Percentiles rank a stretch among this genome's conserved stretches.
These are phyloP conservation scores for Trypanosoma theileri DNA, from an alignment of 208 protist species.

Conservation along the genomic window DNA sequence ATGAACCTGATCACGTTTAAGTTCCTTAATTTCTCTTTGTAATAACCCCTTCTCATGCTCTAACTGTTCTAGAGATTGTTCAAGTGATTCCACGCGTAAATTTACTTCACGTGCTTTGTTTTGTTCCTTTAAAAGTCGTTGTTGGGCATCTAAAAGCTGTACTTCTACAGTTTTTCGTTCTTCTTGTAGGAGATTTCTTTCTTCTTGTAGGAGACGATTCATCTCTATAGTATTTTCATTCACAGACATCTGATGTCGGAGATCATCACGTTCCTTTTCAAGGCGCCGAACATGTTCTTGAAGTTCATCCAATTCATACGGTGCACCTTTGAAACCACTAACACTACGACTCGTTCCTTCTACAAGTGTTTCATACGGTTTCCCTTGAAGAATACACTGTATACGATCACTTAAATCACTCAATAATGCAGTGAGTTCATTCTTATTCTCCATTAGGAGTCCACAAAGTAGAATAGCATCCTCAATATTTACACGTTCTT, in stretches of 20 bases:
- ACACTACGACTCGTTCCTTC: constrained; percentile 1
- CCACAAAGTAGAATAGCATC: constrained; percentile 37
- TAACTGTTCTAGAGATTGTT: constrained; percentile 11
- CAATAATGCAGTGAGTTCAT: constrained; percentile 30
- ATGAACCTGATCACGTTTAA: constrained; percentile 6
- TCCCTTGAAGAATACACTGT: constrained; percentile 13
- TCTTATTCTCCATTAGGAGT: constrained; percentile 31
- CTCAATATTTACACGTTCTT: constrained; percentile 31
- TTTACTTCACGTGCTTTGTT: constrained; percentile 22
- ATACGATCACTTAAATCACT: constrained; percentile 23
- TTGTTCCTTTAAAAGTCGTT: constrained; percentile 38
- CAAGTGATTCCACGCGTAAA: constrained; percentile 23
- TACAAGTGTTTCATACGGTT: constrained; percentile 3
- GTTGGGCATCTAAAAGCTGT: constrained; percentile 41
- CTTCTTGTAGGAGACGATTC: constrained; percentile 21
- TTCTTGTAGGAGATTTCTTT: constrained; percentile 31
- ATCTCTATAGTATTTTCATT: constrained; percentile 7
- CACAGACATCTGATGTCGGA: constrained; percentile 26
- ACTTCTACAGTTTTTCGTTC: constrained; percentile 44
- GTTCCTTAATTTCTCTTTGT: constrained; percentile 14
- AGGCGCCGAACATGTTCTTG: constrained; percentile 33
- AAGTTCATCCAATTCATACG: not conserved
- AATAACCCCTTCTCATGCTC: constrained; percentile 33
- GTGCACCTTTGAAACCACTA: not conserved
- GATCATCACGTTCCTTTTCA: constrained; percentile 40